These are phyloP conservation scores for Argentina anserina DNA, from an alignment of 306 rosid species.

Conservation along the genomic window DNA sequence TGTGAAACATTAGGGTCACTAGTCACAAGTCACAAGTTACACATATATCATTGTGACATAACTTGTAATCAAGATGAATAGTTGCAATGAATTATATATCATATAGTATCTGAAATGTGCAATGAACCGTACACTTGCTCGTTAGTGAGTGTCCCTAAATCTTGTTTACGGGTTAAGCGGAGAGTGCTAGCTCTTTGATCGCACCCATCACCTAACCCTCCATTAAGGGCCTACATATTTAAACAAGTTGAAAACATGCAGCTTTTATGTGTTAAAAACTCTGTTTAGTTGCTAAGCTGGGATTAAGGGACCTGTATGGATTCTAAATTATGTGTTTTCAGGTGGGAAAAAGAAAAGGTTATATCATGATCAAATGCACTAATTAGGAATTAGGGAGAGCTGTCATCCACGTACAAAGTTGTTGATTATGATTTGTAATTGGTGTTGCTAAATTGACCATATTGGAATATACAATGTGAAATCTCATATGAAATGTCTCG, in stretches of 20 bases:
- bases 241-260: not conserved
- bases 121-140: not conserved
- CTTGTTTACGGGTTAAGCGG: constrained; percentile 3
- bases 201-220: constrained; percentile 8
- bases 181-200: constrained; percentile 9
- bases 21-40: constrained; percentile 2
- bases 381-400: not conserved
- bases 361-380: not conserved
- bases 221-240: constrained; percentile 27
- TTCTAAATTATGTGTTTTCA: not conserved
- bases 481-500: not conserved
- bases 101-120: not conserved
- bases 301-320: not conserved
- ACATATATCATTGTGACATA: not conserved
- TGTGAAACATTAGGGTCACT: not conserved
- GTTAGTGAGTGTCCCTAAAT: not conserved
- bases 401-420: not conserved
- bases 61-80: no score
- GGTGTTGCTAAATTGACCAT: not conserved
- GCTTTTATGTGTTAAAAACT: not conserved
- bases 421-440: not conserved
- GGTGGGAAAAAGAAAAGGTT: not conserved
- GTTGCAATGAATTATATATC: no score
- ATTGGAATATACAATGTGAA: not conserved
- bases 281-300: not conserved